These are phyloP conservation scores for Prunus kanzakura DNA, from an alignment of 306 rosid species.

Conservation along the genomic window DNA sequence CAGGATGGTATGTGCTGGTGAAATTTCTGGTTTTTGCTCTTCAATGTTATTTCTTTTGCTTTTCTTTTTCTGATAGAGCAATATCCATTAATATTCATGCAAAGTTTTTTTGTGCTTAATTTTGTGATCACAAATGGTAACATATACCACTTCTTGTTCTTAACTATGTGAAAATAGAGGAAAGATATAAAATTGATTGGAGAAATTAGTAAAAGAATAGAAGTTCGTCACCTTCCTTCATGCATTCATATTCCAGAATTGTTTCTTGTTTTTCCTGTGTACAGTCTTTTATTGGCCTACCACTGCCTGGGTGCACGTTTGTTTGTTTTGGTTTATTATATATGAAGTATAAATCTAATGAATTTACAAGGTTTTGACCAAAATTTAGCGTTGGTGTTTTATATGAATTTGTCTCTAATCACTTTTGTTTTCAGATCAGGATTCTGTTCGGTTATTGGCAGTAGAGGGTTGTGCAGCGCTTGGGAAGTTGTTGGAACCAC, in stretches of 20 bases:
- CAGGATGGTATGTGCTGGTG: constrained; percentile 66
- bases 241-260: too few relatives aligned
- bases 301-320: too few relatives aligned
- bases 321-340: not conserved
- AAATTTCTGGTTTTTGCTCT: not conserved
- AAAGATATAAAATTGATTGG: not conserved
- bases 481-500: constrained; percentile 95
- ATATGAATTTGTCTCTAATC: not conserved
- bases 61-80: not conserved
- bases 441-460: constrained; percentile 96
- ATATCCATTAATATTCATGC: not conserved
- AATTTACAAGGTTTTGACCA: not conserved
- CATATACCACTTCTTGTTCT: not conserved
- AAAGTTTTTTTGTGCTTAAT: not conserved
- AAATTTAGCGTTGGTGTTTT: not conserved
- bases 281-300: not conserved
- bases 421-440: constrained; percentile 65
- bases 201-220: too few relatives aligned
- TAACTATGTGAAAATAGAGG: not conserved
- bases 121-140: not conserved
- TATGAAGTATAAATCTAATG: not conserved
- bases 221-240: too few relatives aligned
- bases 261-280: too few relatives aligned
- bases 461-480: constrained; percentile 98
- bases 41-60: not conserved